phyloP scores from a whole-genome alignment of 163 green algal genomes.

The Chlorella variabilis region DNA sequence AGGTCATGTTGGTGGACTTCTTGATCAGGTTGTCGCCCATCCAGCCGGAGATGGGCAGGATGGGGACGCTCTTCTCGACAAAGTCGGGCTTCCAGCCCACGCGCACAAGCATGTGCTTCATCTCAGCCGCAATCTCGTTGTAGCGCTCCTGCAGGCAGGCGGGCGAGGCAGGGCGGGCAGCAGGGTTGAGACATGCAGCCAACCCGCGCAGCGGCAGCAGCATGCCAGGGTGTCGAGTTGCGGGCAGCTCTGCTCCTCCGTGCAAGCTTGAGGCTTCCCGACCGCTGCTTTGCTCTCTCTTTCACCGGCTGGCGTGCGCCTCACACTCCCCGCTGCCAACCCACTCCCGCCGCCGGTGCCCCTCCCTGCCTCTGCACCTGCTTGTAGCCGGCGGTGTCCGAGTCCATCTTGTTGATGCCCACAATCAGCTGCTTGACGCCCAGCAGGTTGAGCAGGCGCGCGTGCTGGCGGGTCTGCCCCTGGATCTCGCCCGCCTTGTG shows the following conservation, averaged over 20 bases:
- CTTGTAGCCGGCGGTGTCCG: constrained; percentile 93
- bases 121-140: constrained; percentile 98
- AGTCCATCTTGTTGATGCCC: constrained; percentile 99
- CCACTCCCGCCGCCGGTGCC: no score
- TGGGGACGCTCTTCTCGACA: constrained; percentile 89
- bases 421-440: constrained; percentile 98
- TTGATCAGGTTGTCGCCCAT: constrained; percentile 99
- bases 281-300: no score
- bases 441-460: constrained; percentile 96
- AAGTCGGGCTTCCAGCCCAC: constrained; percentile 86
- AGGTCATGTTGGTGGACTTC: constrained; percentile 95
- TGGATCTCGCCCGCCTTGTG: constrained; percentile 96
- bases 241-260: no score
- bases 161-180: constrained; percentile 17
- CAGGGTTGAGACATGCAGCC: no score
- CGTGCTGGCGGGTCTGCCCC: constrained; percentile 99
- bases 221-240: no score
- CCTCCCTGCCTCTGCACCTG: constrained; percentile 6
- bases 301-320: no score
- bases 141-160: constrained; percentile 88
- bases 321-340: no score
- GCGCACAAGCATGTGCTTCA: constrained; percentile 88
- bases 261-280: no score
- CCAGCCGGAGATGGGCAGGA: constrained; percentile 99
- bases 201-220: no score